These are phyloP conservation scores for Backusella psychrophila DNA, from an alignment of 192 early-diverging fungal genomes.

Conservation along the genomic window DNA sequence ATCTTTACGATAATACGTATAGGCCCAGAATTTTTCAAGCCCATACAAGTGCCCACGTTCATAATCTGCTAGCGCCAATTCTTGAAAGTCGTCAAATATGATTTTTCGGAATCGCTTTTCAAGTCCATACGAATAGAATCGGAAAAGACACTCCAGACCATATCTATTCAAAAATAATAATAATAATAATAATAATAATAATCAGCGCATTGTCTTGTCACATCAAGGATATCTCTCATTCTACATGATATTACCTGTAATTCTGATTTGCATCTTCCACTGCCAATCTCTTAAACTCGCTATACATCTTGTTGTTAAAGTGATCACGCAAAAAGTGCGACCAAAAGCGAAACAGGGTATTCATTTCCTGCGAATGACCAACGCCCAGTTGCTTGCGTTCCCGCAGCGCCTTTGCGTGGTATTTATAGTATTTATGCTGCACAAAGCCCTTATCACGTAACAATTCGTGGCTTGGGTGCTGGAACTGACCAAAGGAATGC, in stretches of 20 bases:
- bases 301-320: conserved; percentile 92
- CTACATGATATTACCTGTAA: conserved; percentile 51
- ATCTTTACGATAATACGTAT: conserved; percentile 86
- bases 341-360: conserved; percentile 95
- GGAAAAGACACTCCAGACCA: conserved; percentile 94
- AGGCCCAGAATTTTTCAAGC: conserved; percentile 96
- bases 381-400: conserved; percentile 89
- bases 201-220: background rate
- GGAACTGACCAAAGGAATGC: conserved; percentile 58
- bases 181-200: too few species aligned
- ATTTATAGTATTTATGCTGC: conserved; percentile 95
- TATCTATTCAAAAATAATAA: conserved; percentile 42
- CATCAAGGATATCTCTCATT: background rate
- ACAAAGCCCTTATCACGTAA: conserved; percentile 96
- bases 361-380: conserved; percentile 94
- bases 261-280: conserved; percentile 85
- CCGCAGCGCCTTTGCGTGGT: conserved; percentile 87
- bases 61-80: conserved; percentile 73
- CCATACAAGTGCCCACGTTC: conserved; percentile 80
- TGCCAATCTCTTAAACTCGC: conserved; percentile 89
- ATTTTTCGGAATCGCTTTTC: conserved; percentile 85
- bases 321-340: conserved; percentile 96
- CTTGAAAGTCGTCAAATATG: conserved; percentile 87
- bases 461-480: conserved; percentile 92
- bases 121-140: conserved; percentile 95